These are phyloP conservation scores for Evansstolkia leycettana DNA, from an alignment of 495 filamentous ascomycete genomes.

Conservation along the genomic window DNA sequence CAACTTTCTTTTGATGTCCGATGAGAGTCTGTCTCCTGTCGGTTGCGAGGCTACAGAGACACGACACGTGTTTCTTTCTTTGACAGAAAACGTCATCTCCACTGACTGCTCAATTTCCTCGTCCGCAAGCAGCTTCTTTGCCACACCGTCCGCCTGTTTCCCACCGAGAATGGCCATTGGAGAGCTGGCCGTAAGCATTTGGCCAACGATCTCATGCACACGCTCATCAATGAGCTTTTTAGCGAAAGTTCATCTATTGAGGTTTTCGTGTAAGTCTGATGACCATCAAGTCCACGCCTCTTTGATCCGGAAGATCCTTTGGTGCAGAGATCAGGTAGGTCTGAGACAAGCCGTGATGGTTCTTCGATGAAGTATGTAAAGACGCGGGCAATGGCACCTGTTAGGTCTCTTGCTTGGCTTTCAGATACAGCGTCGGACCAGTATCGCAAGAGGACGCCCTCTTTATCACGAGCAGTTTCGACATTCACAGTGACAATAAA, in stretches of 20 bases:
- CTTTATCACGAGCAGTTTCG: conserved; percentile 26
- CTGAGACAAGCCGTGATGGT: conserved; percentile 11
- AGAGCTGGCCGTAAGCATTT: conserved; percentile 22
- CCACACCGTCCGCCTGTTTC: too few species aligned
- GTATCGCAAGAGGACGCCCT: conserved; percentile 36
- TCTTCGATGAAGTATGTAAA: conserved; percentile 24
- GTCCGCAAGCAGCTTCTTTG: not conserved
- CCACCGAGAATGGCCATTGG: too few species aligned
- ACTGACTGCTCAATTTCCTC: not conserved
- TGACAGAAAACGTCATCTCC: not conserved
- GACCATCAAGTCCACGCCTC: not conserved
- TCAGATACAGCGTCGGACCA: conserved; percentile 35
- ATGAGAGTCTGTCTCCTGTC: conserved; percentile 7
- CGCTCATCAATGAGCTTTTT: conserved; percentile 28
- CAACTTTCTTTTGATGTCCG: conserved; percentile 24
- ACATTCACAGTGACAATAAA: conserved; percentile 38
- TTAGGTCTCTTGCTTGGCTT: conserved; percentile 19
- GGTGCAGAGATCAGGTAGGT: conserved; percentile 1
- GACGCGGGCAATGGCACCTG: conserved; percentile 20
- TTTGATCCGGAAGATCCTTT: not conserved
- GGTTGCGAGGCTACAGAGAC: conserved; percentile 7
- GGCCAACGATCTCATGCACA: conserved; percentile 25
- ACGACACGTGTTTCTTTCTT: not conserved
- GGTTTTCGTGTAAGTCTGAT: not conserved
- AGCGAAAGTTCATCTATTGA: conserved; percentile 16